phyloP scores from a whole-genome alignment of 306 rosid species.

The Dryas alaskensis region DNA sequence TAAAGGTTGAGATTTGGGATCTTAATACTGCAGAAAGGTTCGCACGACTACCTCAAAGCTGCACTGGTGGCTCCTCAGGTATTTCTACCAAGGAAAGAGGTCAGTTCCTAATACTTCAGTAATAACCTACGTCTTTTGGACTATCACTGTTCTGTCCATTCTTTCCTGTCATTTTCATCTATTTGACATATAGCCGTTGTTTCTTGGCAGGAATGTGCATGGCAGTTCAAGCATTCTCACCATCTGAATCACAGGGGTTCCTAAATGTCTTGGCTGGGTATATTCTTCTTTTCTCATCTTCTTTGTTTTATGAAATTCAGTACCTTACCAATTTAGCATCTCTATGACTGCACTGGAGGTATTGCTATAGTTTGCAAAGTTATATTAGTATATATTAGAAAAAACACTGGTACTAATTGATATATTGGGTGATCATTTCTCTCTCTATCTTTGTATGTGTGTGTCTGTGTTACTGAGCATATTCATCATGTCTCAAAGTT shows the following conservation, averaged over 20 bases:
- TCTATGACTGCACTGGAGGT: neutral
- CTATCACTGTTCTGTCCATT: neutral
- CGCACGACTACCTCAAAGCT: constrained; percentile 49
- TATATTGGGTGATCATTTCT: neutral
- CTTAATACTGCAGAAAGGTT: constrained; percentile 65
- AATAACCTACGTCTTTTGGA: neutral
- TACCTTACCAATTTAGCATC: constrained; percentile 1
- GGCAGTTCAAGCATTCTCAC: constrained; percentile 83
- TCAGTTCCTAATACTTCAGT: constrained; percentile 21
- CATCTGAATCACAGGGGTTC: constrained; percentile 68
- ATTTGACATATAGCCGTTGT: constrained; percentile 22
- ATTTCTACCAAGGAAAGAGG: constrained; percentile 55
- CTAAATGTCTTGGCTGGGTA: constrained; percentile 83
- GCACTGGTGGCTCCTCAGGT: constrained; percentile 33
- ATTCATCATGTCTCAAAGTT: neutral
- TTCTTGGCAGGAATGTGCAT: constrained; percentile 84
- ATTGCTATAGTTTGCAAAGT: neutral
- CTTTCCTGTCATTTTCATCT: neutral
- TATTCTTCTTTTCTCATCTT: constrained; percentile 17
- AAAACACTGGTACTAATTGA: neutral
- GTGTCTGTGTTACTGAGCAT: too few relatives aligned
- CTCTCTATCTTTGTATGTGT: too few relatives aligned
- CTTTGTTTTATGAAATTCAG: neutral
- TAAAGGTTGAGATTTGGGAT: constrained; percentile 95
- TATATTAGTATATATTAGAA: neutral